These are phyloP conservation scores for Cyphellophora attinorum DNA, from an alignment of 2,329 filamentous ascomycete genomes.

Conservation along the genomic window DNA sequence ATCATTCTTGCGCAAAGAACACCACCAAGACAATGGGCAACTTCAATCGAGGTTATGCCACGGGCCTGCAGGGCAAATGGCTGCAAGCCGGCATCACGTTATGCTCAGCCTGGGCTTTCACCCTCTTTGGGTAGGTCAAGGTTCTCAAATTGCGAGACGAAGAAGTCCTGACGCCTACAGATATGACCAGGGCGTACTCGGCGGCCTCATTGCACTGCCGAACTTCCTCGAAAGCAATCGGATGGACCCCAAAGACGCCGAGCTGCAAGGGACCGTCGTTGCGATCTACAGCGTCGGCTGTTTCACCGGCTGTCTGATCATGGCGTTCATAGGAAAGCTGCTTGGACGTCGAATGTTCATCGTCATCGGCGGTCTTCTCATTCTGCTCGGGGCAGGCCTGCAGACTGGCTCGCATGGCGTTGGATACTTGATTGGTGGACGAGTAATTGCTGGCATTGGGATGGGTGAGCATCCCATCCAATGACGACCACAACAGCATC, in stretches of 20 bases:
- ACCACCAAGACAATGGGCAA: slow-evolving; percentile 6
- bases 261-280: slow-evolving; percentile 39
- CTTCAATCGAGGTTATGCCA: slow-evolving; percentile 12
- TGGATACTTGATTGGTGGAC: slow-evolving; percentile 16
- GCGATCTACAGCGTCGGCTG: slow-evolving; percentile 40
- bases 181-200: slow-evolving; percentile 18
- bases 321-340: slow-evolving; percentile 25
- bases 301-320: slow-evolving; percentile 28
- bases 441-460: slow-evolving; percentile 13
- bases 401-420: slow-evolving; percentile 18
- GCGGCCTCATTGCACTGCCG: slow-evolving; percentile 44
- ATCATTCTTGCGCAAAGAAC: neutral
- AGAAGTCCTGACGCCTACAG: slow-evolving; percentile 4
- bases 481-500: too few species aligned
- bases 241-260: slow-evolving; percentile 23
- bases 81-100: slow-evolving; percentile 10
- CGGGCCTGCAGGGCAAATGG: slow-evolving; percentile 6
- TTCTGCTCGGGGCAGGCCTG: slow-evolving; percentile 30
- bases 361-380: slow-evolving; percentile 48
- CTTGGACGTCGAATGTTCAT: slow-evolving; percentile 36
- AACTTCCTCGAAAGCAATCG: slow-evolving; percentile 28
- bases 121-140: slow-evolving; percentile 9
- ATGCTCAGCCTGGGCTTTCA: slow-evolving; percentile 12
- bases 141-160: too few species aligned
- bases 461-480: slow-evolving; percentile 7